These are phyloP conservation scores for Botrytis paeoniae DNA, from an alignment of 2,329 filamentous ascomycete species.

Conservation along the genomic window DNA sequence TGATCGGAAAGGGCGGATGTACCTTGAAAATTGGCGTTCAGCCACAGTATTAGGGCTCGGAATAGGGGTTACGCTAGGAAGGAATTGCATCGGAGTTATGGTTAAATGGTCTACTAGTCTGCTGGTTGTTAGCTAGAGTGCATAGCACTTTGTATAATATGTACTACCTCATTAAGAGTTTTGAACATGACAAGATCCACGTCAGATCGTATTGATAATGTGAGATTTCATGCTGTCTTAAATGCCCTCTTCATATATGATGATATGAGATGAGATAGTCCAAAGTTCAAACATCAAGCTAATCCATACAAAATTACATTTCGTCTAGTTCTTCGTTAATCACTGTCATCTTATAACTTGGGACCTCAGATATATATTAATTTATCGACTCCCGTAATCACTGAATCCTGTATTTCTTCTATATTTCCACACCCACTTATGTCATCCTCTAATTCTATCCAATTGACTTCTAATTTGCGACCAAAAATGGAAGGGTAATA, in stretches of 20 bases:
- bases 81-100: not conserved
- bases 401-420: not conserved
- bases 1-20: not conserved
- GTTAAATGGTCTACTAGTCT: not conserved
- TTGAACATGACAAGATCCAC: not conserved
- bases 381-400: not conserved
- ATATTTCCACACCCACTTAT: not conserved
- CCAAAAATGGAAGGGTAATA: not conserved
- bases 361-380: not conserved
- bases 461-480: not conserved
- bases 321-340: not conserved
- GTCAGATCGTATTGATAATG: not conserved
- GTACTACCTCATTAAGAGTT: not conserved
- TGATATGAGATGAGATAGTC: not conserved
- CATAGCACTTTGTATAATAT: not conserved
- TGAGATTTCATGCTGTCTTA: not conserved
- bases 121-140: not conserved
- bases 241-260: not conserved
- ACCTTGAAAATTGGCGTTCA: not conserved
- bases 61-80: not conserved
- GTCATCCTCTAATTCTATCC: not conserved
- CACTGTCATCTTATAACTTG: not conserved
- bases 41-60: not conserved
- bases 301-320: not conserved
- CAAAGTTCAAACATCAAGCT: not conserved